These are phyloP conservation scores for Rusavskia elegans DNA, from an alignment of 495 filamentous ascomycete species.

Conservation along the genomic window DNA sequence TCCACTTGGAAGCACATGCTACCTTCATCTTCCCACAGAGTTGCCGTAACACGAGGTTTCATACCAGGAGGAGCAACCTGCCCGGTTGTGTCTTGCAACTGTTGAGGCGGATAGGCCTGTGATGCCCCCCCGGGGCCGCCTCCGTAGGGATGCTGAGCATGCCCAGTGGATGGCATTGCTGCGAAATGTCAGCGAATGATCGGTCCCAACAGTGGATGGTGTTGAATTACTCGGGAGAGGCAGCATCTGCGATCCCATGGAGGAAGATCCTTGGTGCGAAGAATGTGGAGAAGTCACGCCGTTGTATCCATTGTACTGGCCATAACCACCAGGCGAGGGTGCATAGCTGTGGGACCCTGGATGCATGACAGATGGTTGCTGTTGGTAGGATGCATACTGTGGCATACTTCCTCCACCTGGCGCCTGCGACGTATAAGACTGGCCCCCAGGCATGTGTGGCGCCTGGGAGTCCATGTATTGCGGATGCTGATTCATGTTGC, in stretches of 20 bases:
- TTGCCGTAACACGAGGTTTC: constrained; percentile 95
- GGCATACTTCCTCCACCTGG: constrained; percentile 60
- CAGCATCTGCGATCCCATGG: constrained; percentile 45
- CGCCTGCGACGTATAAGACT: constrained; percentile 64
- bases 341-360: constrained; percentile 58
- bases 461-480: constrained; percentile 75
- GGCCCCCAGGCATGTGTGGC: constrained; percentile 66
- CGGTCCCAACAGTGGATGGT: not conserved
- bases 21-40: constrained; percentile 95
- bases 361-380: constrained; percentile 68
- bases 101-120: constrained; percentile 29
- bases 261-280: constrained; percentile 46
- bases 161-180: constrained; percentile 20
- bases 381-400: constrained; percentile 52
- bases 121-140: constrained; percentile 33
- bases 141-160: constrained; percentile 13
- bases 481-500: constrained; percentile 62
- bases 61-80: constrained; percentile 90
- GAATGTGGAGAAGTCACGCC: constrained; percentile 57
- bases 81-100: constrained; percentile 74
- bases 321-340: constrained; percentile 43
- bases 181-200: constrained; percentile 2
- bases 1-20: constrained; percentile 97
- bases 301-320: constrained; percentile 56
- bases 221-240: constrained; percentile 43